Conservation (phyloP, 2,329 filamentous ascomycete genomes). For the Talaromyces sp. region DNA sequence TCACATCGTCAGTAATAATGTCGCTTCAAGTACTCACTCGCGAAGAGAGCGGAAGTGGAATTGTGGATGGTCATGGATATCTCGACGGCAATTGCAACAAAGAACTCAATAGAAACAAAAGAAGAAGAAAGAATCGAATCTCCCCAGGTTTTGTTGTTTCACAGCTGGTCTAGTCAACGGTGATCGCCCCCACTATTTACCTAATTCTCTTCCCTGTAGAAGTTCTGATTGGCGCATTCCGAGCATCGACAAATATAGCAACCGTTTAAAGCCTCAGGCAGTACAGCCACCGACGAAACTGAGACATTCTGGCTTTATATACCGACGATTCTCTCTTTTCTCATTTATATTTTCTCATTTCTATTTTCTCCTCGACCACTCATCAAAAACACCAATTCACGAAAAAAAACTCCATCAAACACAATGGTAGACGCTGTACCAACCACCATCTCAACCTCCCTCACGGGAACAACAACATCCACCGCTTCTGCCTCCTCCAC, state of each 20-base stretch:
- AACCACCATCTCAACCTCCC: background rate
- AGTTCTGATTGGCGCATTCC: background rate
- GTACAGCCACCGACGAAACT: background rate
- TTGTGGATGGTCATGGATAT: background rate
- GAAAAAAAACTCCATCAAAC: background rate
- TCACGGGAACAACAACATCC: background rate
- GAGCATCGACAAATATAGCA: background rate
- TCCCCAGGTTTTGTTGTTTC: background rate
- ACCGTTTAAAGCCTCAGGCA: background rate
- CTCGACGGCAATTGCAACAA: background rate
- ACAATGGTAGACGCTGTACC: background rate
- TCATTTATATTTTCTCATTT: background rate
- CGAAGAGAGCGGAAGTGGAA: no score
- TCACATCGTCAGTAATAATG: no score
- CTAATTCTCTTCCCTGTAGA: background rate
- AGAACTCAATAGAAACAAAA: background rate
- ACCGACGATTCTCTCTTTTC: background rate
- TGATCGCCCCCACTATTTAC: background rate
- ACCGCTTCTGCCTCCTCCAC: constrained; percentile 1
- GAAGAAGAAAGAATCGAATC: background rate
- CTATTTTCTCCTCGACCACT: background rate
- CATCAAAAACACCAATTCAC: background rate
- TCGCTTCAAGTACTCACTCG: no score
- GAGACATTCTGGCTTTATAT: background rate
- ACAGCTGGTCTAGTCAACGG: background rate